Conservation (phyloP, 768 basidiomycete genomes). For the Obba rivulosa region DNA sequence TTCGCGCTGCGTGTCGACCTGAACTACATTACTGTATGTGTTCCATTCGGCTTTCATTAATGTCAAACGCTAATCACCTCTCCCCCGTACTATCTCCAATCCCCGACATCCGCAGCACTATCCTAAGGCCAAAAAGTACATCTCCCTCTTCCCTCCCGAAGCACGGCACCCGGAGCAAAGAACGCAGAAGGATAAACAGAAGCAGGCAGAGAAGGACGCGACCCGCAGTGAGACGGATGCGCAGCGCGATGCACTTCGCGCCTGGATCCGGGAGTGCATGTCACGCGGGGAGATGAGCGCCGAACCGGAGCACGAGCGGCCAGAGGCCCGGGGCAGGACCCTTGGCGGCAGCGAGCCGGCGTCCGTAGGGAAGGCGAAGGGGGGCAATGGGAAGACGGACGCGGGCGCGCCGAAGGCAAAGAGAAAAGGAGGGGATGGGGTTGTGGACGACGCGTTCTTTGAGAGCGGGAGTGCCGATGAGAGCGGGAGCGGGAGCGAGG, state of each 20-base stretch:
- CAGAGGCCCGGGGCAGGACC: background rate
- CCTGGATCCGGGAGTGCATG: constrained; percentile 58
- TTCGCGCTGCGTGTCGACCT: constrained; percentile 74
- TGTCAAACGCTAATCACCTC: background rate
- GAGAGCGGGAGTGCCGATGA: constrained; percentile 15
- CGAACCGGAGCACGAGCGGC: constrained; percentile 47
- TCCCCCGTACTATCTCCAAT: background rate
- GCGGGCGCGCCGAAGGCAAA: background rate
- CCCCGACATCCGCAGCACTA: constrained; percentile 53
- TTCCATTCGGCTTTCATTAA: constrained; percentile 4
- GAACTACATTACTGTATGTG: constrained; percentile 78
- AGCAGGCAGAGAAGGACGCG: background rate
- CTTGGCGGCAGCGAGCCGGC: background rate
- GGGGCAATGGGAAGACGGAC: background rate
- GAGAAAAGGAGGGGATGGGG: background rate
- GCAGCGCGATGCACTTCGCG: constrained; percentile 53
- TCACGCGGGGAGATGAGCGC: constrained; percentile 46
- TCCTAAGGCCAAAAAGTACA: constrained; percentile 82
- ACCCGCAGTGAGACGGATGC: constrained; percentile 34
- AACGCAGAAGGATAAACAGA: constrained; percentile 2
- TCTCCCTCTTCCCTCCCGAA: constrained; percentile 82
- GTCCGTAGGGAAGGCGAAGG: background rate
- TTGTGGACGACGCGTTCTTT: constrained; percentile 28
- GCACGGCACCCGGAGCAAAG: constrained; percentile 29
- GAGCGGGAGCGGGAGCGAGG: constrained; percentile 1